Conservation (phyloP, 2,329 filamentous ascomycete genomes). For the Penicillium sp. region DNA sequence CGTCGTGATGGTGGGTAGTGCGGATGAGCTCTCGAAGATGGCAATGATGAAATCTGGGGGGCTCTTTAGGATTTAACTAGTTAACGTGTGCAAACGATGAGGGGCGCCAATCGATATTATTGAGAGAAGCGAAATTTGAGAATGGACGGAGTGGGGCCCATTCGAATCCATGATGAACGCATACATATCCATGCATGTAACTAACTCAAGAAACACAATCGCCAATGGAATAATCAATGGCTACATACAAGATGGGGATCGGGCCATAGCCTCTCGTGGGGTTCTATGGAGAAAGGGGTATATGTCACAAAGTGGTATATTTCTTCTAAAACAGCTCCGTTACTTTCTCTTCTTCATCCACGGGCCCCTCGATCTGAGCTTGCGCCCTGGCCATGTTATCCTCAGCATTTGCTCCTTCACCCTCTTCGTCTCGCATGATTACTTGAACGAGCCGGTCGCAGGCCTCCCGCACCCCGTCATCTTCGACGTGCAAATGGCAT, state of each 20-base stretch:
- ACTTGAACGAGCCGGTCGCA: slow-evolving; percentile 90
- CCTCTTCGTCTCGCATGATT: slow-evolving; percentile 74
- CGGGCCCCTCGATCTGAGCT: slow-evolving; percentile 27
- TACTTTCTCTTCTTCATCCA: slow-evolving; percentile 46
- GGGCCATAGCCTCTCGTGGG: too few species aligned
- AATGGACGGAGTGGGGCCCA: not conserved
- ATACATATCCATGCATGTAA: too few species aligned
- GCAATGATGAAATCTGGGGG: slow-evolving; percentile 15
- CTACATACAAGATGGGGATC: too few species aligned
- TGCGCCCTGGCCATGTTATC: slow-evolving; percentile 43
- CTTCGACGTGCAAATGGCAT: slow-evolving; percentile 71
- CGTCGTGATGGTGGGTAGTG: slow-evolving; percentile 14
- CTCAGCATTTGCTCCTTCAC: slow-evolving; percentile 46
- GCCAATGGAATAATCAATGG: too few species aligned
- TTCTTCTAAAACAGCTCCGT: slow-evolving; percentile 45
- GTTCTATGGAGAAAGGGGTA: too few species aligned
- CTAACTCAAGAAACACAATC: too few species aligned
- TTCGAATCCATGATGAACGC: too few species aligned
- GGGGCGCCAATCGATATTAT: too few species aligned
- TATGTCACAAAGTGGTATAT: slow-evolving; percentile 7
- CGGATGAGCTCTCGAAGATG: not conserved
- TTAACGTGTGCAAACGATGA: too few species aligned
- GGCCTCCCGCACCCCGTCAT: slow-evolving; percentile 77
- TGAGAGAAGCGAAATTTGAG: not conserved
- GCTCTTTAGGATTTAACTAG: too few species aligned